A percentile compares a stretch with the other conserved stretches of the same genome.
Evolutionary conservation across 208 protist genomes (phyloP).

Genomic region (Tritrichomonas foetus): DNA sequence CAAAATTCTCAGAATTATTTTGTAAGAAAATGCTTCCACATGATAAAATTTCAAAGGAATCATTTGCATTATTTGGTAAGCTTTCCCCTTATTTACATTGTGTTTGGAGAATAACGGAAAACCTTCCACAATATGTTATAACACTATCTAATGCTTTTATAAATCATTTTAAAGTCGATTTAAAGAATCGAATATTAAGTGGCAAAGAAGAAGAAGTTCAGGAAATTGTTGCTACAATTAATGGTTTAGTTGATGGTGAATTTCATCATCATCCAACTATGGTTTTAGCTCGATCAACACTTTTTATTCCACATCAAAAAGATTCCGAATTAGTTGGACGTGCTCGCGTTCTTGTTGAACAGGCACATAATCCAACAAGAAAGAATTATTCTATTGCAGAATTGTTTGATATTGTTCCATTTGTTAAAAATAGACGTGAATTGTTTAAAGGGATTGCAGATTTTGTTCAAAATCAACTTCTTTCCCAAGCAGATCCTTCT

Average conservation of each 20-base stretch:
- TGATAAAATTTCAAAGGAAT: neutral
- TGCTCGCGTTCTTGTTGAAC: neutral
- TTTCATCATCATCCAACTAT: neutral
- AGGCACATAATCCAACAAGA: neutral
- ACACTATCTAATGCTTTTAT: neutral
- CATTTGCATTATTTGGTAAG: neutral
- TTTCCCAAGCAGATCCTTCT: neutral
- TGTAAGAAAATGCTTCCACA: neutral
- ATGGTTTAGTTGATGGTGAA: neutral
- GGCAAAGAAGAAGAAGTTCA: neutral
- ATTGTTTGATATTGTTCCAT: slow-evolving; percentile 32
- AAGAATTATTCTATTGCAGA: neutral
- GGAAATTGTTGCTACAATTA: neutral
- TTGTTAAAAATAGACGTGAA: neutral
- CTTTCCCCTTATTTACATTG: neutral
- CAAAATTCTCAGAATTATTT: neutral
- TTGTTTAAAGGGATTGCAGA: neutral
- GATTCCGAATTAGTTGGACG: neutral
- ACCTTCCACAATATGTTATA: neutral
- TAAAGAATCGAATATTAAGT: neutral
- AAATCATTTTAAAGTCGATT: neutral
- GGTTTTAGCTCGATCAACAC: neutral
- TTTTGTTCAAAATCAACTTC: neutral
- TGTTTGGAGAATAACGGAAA: neutral
- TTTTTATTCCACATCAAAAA: neutral